phyloP scores from a whole-genome alignment of 345 rosid genomes.

The Crucihimalaya himalaica region DNA sequence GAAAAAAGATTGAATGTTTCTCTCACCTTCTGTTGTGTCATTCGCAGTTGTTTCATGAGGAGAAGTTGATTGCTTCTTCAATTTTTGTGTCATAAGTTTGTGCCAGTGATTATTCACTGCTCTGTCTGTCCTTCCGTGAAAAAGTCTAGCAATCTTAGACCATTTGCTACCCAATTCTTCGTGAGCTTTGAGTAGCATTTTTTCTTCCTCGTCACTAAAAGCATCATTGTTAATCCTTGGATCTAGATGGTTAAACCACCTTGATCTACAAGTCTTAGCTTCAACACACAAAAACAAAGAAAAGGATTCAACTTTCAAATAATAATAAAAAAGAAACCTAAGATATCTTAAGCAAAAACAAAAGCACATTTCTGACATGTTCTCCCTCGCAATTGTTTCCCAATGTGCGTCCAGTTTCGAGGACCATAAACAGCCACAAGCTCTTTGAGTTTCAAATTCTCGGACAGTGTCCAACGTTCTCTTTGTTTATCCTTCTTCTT shows the following conservation, averaged over 20 bases:
- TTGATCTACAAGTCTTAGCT: constrained; percentile 87
- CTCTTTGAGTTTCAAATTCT: constrained; percentile 42
- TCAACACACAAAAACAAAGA: constrained; percentile 2
- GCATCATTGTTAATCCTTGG: constrained; percentile 75
- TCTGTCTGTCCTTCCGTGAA: background rate
- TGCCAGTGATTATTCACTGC: background rate
- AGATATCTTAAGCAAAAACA: background rate
- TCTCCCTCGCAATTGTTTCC: constrained; percentile 74
- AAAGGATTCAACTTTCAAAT: background rate
- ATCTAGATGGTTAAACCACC: constrained; percentile 90
- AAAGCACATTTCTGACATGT: constrained; percentile 49
- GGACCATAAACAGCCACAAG: constrained; percentile 78
- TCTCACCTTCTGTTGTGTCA: background rate
- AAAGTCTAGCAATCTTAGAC: background rate
- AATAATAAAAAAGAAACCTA: background rate
- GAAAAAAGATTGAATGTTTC: background rate
- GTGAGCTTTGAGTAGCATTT: constrained; percentile 10
- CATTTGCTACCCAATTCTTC: background rate
- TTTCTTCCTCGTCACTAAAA: constrained; percentile 74
- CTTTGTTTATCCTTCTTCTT: background rate
- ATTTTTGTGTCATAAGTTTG: background rate
- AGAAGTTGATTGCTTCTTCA: background rate
- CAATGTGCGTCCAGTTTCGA: constrained; percentile 83
- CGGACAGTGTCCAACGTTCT: constrained; percentile 15
- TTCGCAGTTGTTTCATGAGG: background rate